phyloP scores from a whole-genome alignment of 2,329 filamentous ascomycete genomes.

The Exophiala mesophila region DNA sequence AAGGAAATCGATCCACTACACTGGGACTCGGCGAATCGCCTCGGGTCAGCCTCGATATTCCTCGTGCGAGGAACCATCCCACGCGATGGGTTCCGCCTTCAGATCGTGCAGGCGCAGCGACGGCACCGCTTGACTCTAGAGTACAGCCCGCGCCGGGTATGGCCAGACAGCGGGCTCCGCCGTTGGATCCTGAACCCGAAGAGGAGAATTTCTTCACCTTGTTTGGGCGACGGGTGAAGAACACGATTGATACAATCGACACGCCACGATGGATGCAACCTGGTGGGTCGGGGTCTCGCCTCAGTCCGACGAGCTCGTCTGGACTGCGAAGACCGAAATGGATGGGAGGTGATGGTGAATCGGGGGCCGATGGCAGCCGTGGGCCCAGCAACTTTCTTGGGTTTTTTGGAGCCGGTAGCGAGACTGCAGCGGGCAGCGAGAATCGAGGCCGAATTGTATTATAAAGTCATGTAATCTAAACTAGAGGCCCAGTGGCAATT shows the following conservation, averaged over 20 bases:
- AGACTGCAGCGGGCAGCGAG: constrained; percentile 2
- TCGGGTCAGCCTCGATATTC: constrained; percentile 28
- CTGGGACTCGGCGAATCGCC: constrained; percentile 33
- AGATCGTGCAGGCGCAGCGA: constrained; percentile 15
- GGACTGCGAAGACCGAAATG: constrained; percentile 73
- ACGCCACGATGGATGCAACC: constrained; percentile 69
- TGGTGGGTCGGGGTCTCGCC: constrained; percentile 32
- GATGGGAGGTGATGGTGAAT: constrained; percentile 55
- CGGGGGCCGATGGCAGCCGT: neutral
- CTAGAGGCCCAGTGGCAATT: too few relatives aligned
- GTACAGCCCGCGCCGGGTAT: constrained; percentile 1
- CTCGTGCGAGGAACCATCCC: constrained; percentile 28
- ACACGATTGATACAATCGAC: constrained; percentile 81
- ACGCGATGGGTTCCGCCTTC: constrained; percentile 33
- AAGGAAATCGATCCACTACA: constrained; percentile 50
- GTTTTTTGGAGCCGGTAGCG: constrained; percentile 6
- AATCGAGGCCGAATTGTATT: constrained; percentile 17
- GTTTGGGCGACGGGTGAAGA: constrained; percentile 79
- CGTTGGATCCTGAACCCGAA: constrained; percentile 56
- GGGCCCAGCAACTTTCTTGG: constrained; percentile 14
- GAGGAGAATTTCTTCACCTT: constrained; percentile 80
- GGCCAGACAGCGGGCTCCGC: constrained; percentile 28
- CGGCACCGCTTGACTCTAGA: constrained; percentile 2
- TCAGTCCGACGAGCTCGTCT: constrained; percentile 45
- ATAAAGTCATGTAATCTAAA: too few relatives aligned